Conservation (phyloP, 2,329 filamentous ascomycete genomes). For the Conoideocrella luteorostrata region DNA sequence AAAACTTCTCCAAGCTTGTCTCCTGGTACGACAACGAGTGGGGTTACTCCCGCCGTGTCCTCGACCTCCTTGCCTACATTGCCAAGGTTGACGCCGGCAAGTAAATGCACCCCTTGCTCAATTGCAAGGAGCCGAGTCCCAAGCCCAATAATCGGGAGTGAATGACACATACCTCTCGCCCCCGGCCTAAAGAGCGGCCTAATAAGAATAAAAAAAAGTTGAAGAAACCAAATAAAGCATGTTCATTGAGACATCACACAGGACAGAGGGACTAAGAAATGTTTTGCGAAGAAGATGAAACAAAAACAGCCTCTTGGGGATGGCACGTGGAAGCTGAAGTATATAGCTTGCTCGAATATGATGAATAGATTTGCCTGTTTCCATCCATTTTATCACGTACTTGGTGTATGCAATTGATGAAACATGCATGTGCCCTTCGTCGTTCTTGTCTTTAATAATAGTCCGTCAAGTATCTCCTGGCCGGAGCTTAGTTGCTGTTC, state of each 20-base stretch:
- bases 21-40: conserved; percentile 99
- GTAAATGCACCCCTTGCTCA: conserved; percentile 23
- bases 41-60: conserved; percentile 95
- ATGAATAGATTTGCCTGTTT: conserved; percentile 8
- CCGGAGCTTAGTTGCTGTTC: too few species aligned
- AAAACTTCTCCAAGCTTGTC: conserved; percentile 98
- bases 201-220: not conserved
- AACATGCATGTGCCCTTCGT: too few species aligned
- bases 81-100: conserved; percentile 65
- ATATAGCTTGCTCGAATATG: conserved; percentile 3
- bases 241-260: not conserved
- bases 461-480: too few species aligned
- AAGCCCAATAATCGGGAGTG: too few species aligned
- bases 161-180: too few species aligned
- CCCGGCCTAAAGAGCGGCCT: too few species aligned
- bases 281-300: conserved; percentile 4
- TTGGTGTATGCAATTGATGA: too few species aligned
- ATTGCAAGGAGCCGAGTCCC: not conserved
- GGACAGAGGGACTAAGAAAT: not conserved
- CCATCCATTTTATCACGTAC: too few species aligned
- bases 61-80: conserved; percentile 74
- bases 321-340: not conserved
- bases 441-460: too few species aligned
- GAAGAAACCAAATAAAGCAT: not conserved
- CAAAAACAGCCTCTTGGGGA: not conserved